A percentile compares a stretch with the other conserved stretches of the same genome.
phyloP scores from a whole-genome alignment of 2,329 filamentous ascomycete genomes.

The Colletotrichum caudatum region DNA sequence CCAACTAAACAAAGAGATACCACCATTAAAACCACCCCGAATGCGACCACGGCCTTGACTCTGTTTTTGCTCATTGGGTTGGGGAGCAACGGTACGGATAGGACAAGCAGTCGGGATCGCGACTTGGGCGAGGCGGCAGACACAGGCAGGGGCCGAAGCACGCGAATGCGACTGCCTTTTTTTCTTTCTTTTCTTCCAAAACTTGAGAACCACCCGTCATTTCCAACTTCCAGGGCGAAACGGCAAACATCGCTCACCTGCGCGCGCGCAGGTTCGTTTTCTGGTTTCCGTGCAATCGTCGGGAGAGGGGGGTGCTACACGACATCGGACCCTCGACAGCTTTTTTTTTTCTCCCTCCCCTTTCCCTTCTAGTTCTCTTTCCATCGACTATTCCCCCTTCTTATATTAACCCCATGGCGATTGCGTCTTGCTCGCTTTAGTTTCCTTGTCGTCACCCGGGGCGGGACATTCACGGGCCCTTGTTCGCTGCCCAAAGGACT shows the following conservation, averaged over 20 bases:
- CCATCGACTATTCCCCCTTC: conserved; percentile 6
- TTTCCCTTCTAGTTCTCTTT: background rate
- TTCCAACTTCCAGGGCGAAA: background rate
- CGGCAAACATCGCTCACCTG: background rate
- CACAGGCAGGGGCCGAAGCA: background rate
- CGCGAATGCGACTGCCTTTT: background rate
- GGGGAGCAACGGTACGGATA: conserved; percentile 9
- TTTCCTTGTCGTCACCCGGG: conserved; percentile 6
- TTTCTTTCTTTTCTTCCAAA: too few species aligned
- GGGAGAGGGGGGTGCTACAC: background rate
- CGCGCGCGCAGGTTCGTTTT: background rate
- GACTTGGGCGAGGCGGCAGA: background rate
- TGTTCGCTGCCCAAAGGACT: background rate
- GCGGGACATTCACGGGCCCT: background rate
- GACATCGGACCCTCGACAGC: background rate
- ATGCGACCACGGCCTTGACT: conserved; percentile 35
- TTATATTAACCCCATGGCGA: conserved; percentile 36
- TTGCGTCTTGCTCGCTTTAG: conserved; percentile 25
- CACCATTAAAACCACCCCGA: background rate
- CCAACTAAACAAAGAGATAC: conserved; percentile 9
- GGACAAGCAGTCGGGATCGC: background rate
- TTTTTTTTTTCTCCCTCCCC: background rate
- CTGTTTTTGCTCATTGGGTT: conserved; percentile 9
- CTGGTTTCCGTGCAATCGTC: background rate
- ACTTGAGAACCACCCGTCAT: background rate